phyloP scores from a whole-genome alignment of 495 filamentous ascomycete species.

The Bombardia bombarda region DNA sequence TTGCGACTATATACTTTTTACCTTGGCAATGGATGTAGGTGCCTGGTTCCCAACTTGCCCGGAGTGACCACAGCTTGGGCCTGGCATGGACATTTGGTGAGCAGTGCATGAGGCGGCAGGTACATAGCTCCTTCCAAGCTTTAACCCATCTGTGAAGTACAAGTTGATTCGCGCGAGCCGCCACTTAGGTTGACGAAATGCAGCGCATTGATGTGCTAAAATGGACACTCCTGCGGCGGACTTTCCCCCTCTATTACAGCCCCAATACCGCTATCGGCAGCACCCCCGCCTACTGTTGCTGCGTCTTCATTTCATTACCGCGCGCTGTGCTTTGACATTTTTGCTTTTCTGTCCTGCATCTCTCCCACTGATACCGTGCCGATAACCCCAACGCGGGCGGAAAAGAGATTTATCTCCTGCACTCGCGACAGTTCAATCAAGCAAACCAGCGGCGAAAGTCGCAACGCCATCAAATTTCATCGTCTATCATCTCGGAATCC shows the following conservation, averaged over 20 bases:
- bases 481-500: constrained; percentile 28
- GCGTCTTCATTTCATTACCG: constrained; percentile 5
- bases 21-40: no score
- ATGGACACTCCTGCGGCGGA: background rate
- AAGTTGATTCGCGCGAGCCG: no score
- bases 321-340: constrained; percentile 21
- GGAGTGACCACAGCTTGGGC: no score
- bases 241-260: constrained; percentile 4
- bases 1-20: no score
- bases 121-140: no score
- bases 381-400: constrained; percentile 16
- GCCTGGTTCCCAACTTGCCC: no score
- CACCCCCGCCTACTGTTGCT: constrained; percentile 1
- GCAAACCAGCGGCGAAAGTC: constrained; percentile 32
- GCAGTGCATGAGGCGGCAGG: no score
- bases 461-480: constrained; percentile 66
- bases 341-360: constrained; percentile 5
- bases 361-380: constrained; percentile 8
- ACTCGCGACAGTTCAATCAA: constrained; percentile 16
- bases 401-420: constrained; percentile 26
- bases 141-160: no score
- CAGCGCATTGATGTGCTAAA: no score
- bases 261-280: constrained; percentile 8
- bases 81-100: no score
- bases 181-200: no score